Percentiles rank a stretch among this genome's conserved stretches.
These are phyloP conservation scores for Cutaneotrichosporon sp. DNA, from an alignment of 1,284 basidiomycete species.

Conservation along the genomic window DNA sequence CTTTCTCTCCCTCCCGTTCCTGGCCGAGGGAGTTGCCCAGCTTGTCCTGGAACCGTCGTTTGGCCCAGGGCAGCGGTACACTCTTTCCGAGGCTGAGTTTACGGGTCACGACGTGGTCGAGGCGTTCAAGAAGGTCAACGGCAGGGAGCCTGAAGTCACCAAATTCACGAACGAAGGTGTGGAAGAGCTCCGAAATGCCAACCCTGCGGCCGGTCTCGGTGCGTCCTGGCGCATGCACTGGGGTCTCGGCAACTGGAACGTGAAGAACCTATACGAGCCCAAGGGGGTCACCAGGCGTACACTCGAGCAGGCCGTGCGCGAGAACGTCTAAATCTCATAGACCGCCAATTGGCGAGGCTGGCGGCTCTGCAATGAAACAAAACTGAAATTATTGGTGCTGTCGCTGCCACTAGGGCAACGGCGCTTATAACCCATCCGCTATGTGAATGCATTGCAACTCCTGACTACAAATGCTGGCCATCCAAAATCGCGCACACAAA, in stretches of 20 bases:
- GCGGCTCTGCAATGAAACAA: too few species aligned
- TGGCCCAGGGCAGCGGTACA: constrained; percentile 5
- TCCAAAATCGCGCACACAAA: too few species aligned
- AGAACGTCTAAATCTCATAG: neutral
- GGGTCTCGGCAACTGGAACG: constrained; percentile 8
- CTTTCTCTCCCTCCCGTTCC: constrained; percentile 1
- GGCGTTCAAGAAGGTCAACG: constrained; percentile 4
- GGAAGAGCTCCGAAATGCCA: neutral
- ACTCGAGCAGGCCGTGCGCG: constrained; percentile 4
- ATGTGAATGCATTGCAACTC: too few species aligned
- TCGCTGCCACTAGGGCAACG: too few species aligned
- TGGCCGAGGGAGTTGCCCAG: constrained; percentile 9
- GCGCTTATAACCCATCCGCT: too few species aligned
- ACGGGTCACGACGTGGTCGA: constrained; percentile 7
- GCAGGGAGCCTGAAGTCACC: neutral
- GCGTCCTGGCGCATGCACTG: constrained; percentile 13
- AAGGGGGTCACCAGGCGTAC: neutral
- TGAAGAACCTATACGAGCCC: constrained; percentile 3
- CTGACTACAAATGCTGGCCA: too few species aligned
- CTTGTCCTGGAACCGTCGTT: neutral
- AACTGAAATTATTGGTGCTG: too few species aligned
- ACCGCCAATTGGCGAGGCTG: too few species aligned
- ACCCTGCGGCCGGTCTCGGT: neutral
- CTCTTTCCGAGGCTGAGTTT: constrained; percentile 7
- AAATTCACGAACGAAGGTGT: constrained; percentile 1